Percentiles rank a stretch among this genome's conserved stretches.
Conservation (phyloP, 2,329 filamentous ascomycete species). For the Pleoardoris graminearum region DNA sequence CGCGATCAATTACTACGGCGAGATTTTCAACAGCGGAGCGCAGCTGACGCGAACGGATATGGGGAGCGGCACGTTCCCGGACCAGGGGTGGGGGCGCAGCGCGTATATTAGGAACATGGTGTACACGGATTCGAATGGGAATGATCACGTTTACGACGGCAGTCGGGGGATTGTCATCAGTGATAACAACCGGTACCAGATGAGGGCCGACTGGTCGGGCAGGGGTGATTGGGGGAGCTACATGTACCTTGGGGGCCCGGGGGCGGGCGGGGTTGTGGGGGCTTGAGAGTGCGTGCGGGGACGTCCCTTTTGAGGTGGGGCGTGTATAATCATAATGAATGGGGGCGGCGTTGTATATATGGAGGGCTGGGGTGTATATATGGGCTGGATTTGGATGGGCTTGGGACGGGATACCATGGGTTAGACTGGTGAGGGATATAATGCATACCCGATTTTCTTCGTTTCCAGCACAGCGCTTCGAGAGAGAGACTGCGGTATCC, state of each 20-base stretch:
- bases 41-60: conserved; percentile 19
- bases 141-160: conserved; percentile 16
- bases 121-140: conserved; percentile 13
- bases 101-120: conserved; percentile 20
- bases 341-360: conserved; percentile 19
- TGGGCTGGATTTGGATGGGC: conserved; percentile 57
- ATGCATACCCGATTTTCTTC: conserved; percentile 2
- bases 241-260: conserved; percentile 22
- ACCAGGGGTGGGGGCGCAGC: conserved; percentile 13
- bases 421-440: conserved; percentile 1
- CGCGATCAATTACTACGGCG: conserved; percentile 19
- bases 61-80: conserved; percentile 17
- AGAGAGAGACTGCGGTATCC: no score
- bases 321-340: conserved; percentile 10
- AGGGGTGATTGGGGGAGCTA: conserved; percentile 11
- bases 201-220: conserved; percentile 10
- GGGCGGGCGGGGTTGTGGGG: conserved; percentile 14
- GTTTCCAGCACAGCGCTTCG: no score
- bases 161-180: conserved; percentile 14
- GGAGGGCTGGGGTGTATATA: conserved; percentile 55
- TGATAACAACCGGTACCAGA: conserved; percentile 17
- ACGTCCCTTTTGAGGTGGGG: no score
- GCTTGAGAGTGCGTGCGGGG: background rate
- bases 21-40: conserved; percentile 19
- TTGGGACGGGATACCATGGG: conserved; percentile 12